These are phyloP conservation scores for Parathielavia appendiculata DNA, from an alignment of 495 filamentous ascomycete genomes.

Conservation along the genomic window DNA sequence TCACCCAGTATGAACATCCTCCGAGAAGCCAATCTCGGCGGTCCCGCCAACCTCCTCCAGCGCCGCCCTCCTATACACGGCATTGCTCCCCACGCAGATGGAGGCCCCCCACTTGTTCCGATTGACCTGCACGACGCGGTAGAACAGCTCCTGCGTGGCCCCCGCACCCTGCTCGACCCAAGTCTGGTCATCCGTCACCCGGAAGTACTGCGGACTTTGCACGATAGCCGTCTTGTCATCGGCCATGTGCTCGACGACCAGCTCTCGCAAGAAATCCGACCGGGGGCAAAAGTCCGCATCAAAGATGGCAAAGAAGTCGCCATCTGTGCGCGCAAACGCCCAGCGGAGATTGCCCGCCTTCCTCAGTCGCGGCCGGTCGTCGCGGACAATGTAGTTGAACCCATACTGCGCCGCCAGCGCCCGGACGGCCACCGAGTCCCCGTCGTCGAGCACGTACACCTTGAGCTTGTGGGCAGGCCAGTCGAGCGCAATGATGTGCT, in stretches of 20 bases:
- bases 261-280: conserved; percentile 27
- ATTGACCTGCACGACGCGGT: conserved; percentile 34
- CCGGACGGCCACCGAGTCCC: conserved; percentile 20
- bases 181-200: conserved; percentile 31
- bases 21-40: conserved; percentile 34
- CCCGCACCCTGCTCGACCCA: conserved; percentile 36
- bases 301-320: conserved; percentile 35
- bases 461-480: conserved; percentile 27
- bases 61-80: conserved; percentile 27
- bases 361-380: conserved; percentile 30
- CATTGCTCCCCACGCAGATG: conserved; percentile 34
- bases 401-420: conserved; percentile 26
- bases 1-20: conserved; percentile 35
- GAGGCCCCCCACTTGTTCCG: conserved; percentile 31
- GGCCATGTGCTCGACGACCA: conserved; percentile 31
- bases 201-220: conserved; percentile 31
- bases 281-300: conserved; percentile 34
- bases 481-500: conserved; percentile 29
- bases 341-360: conserved; percentile 34
- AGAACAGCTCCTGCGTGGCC: conserved; percentile 34
- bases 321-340: conserved; percentile 28
- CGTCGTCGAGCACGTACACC: conserved; percentile 31
- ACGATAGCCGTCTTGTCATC: conserved; percentile 31
- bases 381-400: conserved; percentile 33
- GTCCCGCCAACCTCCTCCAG: conserved; percentile 30